Conservation (phyloP, 495 filamentous ascomycete genomes). For the Neurospora hispaniola region DNA sequence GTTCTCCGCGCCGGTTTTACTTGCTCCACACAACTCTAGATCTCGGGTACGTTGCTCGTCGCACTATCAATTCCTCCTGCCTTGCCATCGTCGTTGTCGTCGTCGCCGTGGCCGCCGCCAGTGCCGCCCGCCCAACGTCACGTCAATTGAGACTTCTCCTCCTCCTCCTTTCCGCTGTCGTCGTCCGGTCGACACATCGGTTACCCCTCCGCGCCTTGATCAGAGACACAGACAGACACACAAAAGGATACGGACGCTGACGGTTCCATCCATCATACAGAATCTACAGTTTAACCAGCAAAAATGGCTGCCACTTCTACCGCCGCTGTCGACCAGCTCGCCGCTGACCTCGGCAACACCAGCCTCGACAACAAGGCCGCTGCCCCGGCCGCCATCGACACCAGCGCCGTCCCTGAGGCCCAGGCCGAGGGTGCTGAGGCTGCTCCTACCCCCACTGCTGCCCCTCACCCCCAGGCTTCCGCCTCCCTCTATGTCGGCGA, state of each 20-base stretch:
- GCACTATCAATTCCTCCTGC: background rate
- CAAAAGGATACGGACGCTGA: conserved; percentile 2
- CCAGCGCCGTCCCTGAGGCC: conserved; percentile 44
- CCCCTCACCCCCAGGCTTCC: conserved; percentile 69
- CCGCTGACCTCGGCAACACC: conserved; percentile 49
- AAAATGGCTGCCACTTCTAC: conserved; percentile 52
- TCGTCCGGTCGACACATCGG: background rate
- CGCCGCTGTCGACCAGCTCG: conserved; percentile 61
- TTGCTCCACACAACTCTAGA: conserved; percentile 3
- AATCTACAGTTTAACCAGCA: conserved; percentile 10
- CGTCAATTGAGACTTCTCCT: background rate
- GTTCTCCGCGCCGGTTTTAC: conserved; percentile 12
- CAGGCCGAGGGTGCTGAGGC: conserved; percentile 46
- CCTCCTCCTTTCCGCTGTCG: background rate
- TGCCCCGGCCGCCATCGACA: conserved; percentile 51
- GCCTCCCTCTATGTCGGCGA: conserved; percentile 98
- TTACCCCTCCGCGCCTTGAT: background rate
- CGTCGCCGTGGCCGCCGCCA: background rate
- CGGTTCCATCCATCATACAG: background rate
- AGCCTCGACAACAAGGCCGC: conserved; percentile 51
- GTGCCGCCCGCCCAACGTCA: background rate
- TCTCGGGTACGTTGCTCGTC: conserved; percentile 11
- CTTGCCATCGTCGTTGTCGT: background rate
- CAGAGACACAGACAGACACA: background rate
- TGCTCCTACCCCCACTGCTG: conserved; percentile 57